These are phyloP conservation scores for Blastocystis sp. DNA, from an alignment of 352 stramenopile genomes.

Conservation along the genomic window DNA sequence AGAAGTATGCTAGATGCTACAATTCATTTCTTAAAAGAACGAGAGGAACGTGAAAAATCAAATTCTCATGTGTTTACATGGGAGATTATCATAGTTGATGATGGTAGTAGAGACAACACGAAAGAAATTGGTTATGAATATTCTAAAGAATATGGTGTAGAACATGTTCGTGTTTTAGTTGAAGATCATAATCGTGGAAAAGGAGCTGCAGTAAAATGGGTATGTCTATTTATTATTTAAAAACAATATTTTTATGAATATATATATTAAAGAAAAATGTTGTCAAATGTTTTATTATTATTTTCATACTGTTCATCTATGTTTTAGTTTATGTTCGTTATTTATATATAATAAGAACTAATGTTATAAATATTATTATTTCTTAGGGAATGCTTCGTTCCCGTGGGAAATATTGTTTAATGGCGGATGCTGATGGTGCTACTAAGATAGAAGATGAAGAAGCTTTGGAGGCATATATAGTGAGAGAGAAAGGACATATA, in stretches of 20 bases:
- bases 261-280: no score
- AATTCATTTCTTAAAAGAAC: slow-evolving; percentile 53
- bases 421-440: slow-evolving; percentile 71
- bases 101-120: slow-evolving; percentile 63
- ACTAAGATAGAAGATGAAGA: slow-evolving; percentile 54
- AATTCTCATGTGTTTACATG: slow-evolving; percentile 47
- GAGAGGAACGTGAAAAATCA: slow-evolving; percentile 43
- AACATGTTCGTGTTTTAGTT: slow-evolving; percentile 54
- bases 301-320: no score
- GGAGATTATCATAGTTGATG: slow-evolving; percentile 72
- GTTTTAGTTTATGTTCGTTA: no score
- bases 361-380: background rate
- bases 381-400: slow-evolving; percentile 58
- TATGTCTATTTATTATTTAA: no score
- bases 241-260: no score
- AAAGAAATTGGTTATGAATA: slow-evolving; percentile 49
- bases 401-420: slow-evolving; percentile 57
- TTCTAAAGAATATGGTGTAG: slow-evolving; percentile 46
- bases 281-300: no score
- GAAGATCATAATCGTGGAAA: slow-evolving; percentile 69
- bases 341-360: no score
- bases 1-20: slow-evolving; percentile 56
- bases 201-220: slow-evolving; percentile 58
- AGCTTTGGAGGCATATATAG: no score
- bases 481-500: slow-evolving; percentile 49